Base-by-base conservation (phyloP, 2,329 filamentous ascomycete genomes). In the Colletotrichum sp. region DNA sequence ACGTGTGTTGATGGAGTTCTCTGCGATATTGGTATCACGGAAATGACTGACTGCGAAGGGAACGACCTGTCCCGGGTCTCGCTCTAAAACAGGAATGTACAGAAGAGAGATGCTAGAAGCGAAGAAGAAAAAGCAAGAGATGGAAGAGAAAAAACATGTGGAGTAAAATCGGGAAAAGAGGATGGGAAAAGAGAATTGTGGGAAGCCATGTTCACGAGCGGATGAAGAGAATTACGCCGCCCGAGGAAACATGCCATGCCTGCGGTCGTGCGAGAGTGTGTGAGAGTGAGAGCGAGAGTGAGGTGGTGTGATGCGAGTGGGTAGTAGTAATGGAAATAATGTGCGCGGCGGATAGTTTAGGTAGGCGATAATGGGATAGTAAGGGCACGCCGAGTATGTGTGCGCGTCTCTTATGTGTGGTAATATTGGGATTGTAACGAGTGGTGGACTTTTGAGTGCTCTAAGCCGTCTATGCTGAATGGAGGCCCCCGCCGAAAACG, bases 1-100 rank as follows among this genome's bases (percentile, higher is more conserved):
- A 21, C 44, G 44, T 52, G 39, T 34, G 36, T 63, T 63, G 72
- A 49, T n/a, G 18, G 39, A 39, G 57, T 63, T 77, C 65, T 77
- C 66, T 75, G 71, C 72, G 71, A 75, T 75, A 77, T 71, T 77
- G 77, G 77, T 78, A 77, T 78, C 77, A 78, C 67, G 72, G 76
- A 68, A 77, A 76, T 49, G 76, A 78, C 76, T 75, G 77, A 78
- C 57, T 73, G 63, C 60, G 77, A 78, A 78, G 55, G 67, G 76
- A 78, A 78, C 70, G 77, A 78, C 77, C 77, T 72, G 73, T 72
- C 77, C 76, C 67, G 77, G 72, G 77, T 78, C 77, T 76, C 60
- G 69, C 76, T 77, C 66, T 77, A 77, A 52, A 52, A 76, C 28
- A 44, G 59, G 49, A 74, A 76, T 78, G 73, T 78, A 78, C 77